Base-by-base conservation (phyloP, 371 early-diverging fungal species). In the Mucor saturninus region DNA sequence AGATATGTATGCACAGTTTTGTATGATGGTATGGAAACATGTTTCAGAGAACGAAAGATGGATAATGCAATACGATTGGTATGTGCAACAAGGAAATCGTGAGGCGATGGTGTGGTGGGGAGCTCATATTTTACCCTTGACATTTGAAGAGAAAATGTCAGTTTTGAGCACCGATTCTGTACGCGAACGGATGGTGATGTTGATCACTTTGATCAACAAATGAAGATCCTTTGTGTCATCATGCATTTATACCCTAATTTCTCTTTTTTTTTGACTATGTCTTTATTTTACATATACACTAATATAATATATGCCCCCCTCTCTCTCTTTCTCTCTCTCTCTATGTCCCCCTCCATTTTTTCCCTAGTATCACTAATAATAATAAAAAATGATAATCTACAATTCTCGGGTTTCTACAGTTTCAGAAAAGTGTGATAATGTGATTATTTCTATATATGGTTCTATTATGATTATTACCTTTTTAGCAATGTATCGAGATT, bases 51-150 rank as follows among this genome's bases (percentile, higher is more conserved):
- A 61, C 15, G 13, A 30, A 21, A 38, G 11, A 11, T 45, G 54
- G 49, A 30, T 31, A 10, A 62, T 49, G 62, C 48, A 55, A 4
- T 62, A 62, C 10, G 62, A 62, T 13, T 54, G 55, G 56, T 50
- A 50, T 55, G 10, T 50, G 15, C 62, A 55, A n/a, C 46, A 61
- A 29, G 13, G 39, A 39, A 32, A 75, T 81, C 45, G 54, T 15
- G 35, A 38, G 45, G 60, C 74, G 7, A 63, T 70, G 2, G 61
- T 68, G n/a, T 87, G 79, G 68, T 85, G 87, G 85, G 70, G 79
- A 0, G 83, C 83, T 5, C 72, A 77, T 35, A 70, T 83, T 39
- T 51, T 87, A 49, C 86, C 86, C 3, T 64, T 87, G 1, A 8
- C 42, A 59, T 42, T 45, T 14, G 35, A 61, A 31, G 84, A 83